Evolutionary conservation across 148 eudicot species (phyloP).

Genomic region (Heliamphora exappendiculata): DNA sequence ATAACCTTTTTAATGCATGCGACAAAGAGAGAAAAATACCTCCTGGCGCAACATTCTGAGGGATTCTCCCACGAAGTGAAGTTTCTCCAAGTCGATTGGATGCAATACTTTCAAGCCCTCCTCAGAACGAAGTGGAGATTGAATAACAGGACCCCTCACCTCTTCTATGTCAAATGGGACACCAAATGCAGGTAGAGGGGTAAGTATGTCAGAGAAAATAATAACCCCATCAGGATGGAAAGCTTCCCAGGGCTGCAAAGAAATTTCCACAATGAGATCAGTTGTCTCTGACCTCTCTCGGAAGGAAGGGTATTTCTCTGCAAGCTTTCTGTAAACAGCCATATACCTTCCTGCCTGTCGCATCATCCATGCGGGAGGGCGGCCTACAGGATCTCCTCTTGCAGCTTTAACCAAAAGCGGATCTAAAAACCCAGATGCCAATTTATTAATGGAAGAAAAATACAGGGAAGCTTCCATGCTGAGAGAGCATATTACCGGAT

Average conservation of each 20-base stretch:
- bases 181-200: constrained; percentile 98
- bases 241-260: constrained; percentile 99
- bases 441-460: not conserved
- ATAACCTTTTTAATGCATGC: not conserved
- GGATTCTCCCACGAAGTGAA: constrained; percentile 79
- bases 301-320: constrained; percentile 91
- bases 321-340: constrained; percentile 98
- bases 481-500: not conserved
- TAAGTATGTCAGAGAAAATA: constrained; percentile 95
- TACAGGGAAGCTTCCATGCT: not conserved
- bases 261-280: constrained; percentile 98
- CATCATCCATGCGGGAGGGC: constrained; percentile 99
- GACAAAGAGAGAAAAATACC: constrained; percentile 30
- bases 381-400: constrained; percentile 67
- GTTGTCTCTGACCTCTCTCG: constrained; percentile 98
- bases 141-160: constrained; percentile 94
- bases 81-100: constrained; percentile 75
- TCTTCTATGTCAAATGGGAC: constrained; percentile 98
- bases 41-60: constrained; percentile 64
- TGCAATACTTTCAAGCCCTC: constrained; percentile 72
- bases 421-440: constrained; percentile 57
- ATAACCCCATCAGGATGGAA: constrained; percentile 96
- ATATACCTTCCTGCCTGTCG: constrained; percentile 99
- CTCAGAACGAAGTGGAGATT: constrained; percentile 79
- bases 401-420: constrained; percentile 91